These are phyloP conservation scores for Arthroderma sp. DNA, from an alignment of 2,329 filamentous ascomycete species.

Conservation along the genomic window DNA sequence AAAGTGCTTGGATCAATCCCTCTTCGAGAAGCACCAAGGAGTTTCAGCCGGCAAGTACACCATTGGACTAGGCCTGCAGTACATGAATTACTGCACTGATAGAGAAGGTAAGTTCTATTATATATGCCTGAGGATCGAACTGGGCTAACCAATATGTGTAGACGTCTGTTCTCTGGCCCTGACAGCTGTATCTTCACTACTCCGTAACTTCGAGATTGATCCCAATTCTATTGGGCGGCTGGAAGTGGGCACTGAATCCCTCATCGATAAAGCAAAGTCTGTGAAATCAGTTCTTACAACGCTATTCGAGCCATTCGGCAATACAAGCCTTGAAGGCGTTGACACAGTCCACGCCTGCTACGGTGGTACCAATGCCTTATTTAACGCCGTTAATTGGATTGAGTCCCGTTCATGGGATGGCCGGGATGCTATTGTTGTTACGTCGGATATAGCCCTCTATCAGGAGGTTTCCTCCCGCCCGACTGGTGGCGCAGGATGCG, in stretches of 20 bases:
- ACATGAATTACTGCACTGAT: slow-evolving; percentile 87
- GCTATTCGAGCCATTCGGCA: slow-evolving; percentile 61
- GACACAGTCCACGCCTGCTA: slow-evolving; percentile 74
- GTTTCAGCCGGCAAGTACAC: slow-evolving; percentile 75
- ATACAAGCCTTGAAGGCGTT: slow-evolving; percentile 66
- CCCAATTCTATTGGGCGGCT: slow-evolving; percentile 60
- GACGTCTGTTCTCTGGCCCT: slow-evolving; percentile 81
- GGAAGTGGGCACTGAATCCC: slow-evolving; percentile 68
- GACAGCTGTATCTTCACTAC: slow-evolving; percentile 63
- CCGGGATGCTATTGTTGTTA: slow-evolving; percentile 61
- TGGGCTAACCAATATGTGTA: slow-evolving; percentile 26
- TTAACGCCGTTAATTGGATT: slow-evolving; percentile 68
- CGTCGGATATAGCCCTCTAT: slow-evolving; percentile 68
- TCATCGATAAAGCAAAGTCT: slow-evolving; percentile 74
- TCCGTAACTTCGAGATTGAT: slow-evolving; percentile 75
- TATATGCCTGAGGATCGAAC: background rate
- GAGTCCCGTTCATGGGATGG: slow-evolving; percentile 82
- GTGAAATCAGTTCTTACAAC: slow-evolving; percentile 75
- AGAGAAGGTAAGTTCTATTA: slow-evolving; percentile 55
- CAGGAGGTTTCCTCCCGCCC: slow-evolving; percentile 66
- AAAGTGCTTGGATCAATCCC: slow-evolving; percentile 74
- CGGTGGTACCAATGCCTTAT: slow-evolving; percentile 65
- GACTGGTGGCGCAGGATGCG: slow-evolving; percentile 61
- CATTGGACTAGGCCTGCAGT: slow-evolving; percentile 79
- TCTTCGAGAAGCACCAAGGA: slow-evolving; percentile 77